Evolutionary conservation across 2,329 filamentous ascomycete genomes (phyloP), one percentile per base, ranked within the genome.

Genomic region (Fusarium zealandicum): DNA sequence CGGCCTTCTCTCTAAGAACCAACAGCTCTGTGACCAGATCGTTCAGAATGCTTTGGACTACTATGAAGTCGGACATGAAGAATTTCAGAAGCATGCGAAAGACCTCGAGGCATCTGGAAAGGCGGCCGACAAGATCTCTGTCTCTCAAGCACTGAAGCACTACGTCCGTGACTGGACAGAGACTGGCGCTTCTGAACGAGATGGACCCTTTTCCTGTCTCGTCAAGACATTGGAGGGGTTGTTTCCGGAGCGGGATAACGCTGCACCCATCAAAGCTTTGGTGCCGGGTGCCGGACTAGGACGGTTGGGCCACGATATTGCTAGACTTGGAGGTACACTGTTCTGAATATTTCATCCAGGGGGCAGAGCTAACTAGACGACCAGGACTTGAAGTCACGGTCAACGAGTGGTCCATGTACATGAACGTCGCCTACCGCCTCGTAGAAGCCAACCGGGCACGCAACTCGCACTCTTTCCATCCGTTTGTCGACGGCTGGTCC

Each of bases 321-420:
- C 78, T 0, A 64, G 60, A 0, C 71, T 83, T 2, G 73, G 72
- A 58, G 71, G 72, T 76, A 53, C 47, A 9, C 1, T 17, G 1
- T 10, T 7, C 30, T 1, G 14, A 4, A 3, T 3, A 16, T 5
- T 11, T 5, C 18, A 4, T 11, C 7, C 18, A 1, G 3, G 14
- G 18, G 4, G 5, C 5, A 32, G 16, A 3, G 6, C 2, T 11
- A n/a, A 13, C 47, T 28, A 7, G 4, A 6, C 0, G 1, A 14
- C 3, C 3, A 77, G 78, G 73, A 1, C 82, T 82, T 49, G 71
- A 82, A 18, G 82, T 84, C 0, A 82, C 80, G 0, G 71, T 77
- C 46, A 85, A 85, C 59, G 82, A 86, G 67, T 85, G 79, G 78
- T 84, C 81, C 1, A 77, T 79, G 69, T 85, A 79, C 57, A 82